Evolutionary conservation across 768 basidiomycete genomes (phyloP), one percentile per base, ranked within the genome.

Genomic region (Leucocoprinus birnbaumii): DNA sequence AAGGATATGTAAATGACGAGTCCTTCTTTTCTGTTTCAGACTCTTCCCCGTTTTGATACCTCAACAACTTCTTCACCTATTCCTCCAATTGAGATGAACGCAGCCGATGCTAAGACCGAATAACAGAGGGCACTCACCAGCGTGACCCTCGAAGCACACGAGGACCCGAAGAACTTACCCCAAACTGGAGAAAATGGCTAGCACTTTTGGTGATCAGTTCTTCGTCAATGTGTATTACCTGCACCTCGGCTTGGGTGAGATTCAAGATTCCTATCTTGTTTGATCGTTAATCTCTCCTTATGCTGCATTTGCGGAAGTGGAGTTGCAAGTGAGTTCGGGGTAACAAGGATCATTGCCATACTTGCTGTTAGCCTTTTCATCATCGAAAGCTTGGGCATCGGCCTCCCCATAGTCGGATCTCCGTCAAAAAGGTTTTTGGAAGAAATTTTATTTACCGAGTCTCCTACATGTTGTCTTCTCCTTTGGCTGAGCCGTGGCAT

Each of bases 401-500:
- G 80, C 0, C 80, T 81, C 1, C 61, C 82, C 9, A 76, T 90
- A 38, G 72, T 80, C 40, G 80, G 85, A 3, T 77, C 80, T 0
- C 68, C 80, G 11, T 65, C 72, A 19, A 80, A 86, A 59, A n/a
- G n/a, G 76, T 88, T 16, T 81, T 83, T 62, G 89, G 91, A 2
- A 73, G 85, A 44, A 84, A 81, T 53, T 65, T 76, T 38, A 78
- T 91, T 11, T 90, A 92, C 64, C 72, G 76, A 11, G 60, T 75
- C 2, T 85, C 87, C 0, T 91, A 86, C 58, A 58, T 71, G 1
- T 59, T 82, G 3, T 85, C 88, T 82, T 88, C 61, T 62, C 80
- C 1, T 77, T 87, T 53, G 81, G 84, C 18, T 86, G 85, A 62
- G 86, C 88, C 0, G 83, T 89, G 5, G 86, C 88, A 1, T 91